These are phyloP conservation scores for Bonia amplexicaulis DNA, from an alignment of 176 grass and related monocot species.

Conservation along the genomic window DNA sequence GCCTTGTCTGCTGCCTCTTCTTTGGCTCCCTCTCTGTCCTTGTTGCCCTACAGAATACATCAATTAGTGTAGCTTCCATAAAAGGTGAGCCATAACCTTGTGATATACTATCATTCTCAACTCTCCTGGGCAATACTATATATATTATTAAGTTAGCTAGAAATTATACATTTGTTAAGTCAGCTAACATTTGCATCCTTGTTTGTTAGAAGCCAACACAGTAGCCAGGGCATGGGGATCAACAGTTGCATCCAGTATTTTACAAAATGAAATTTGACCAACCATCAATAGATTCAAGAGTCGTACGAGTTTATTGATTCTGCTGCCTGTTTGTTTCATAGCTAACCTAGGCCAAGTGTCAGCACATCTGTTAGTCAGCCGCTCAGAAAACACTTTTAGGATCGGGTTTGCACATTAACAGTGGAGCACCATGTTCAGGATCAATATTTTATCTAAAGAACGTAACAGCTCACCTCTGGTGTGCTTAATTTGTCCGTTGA, in stretches of 20 bases:
- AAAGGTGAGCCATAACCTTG: neutral
- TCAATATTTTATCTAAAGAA: constrained; percentile 9
- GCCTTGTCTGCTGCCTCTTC: constrained; percentile 35
- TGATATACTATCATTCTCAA: neutral
- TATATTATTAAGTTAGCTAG: neutral
- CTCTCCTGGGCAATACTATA: neutral
- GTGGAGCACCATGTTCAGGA: neutral
- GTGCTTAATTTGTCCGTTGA: constrained; percentile 3
- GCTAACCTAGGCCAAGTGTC: neutral
- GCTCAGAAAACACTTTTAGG: constrained; percentile 1
- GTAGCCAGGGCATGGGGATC: neutral
- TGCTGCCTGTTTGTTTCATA: neutral
- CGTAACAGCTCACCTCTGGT: constrained; percentile 20
- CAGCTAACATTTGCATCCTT: neutral
- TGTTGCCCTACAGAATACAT: constrained; percentile 34
- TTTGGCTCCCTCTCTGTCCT: constrained; percentile 21
- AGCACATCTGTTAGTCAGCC: neutral
- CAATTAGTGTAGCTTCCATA: neutral
- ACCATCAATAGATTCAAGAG: neutral
- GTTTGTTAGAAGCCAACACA: neutral
- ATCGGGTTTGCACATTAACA: constrained; percentile 12
- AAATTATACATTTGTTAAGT: constrained; percentile 11
- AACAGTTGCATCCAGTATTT: neutral
- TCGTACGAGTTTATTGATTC: neutral
- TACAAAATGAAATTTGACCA: neutral